Evolutionary conservation across 805 yeast species (phyloP).

Genomic region (Grigorovia yakushimaensis): DNA sequence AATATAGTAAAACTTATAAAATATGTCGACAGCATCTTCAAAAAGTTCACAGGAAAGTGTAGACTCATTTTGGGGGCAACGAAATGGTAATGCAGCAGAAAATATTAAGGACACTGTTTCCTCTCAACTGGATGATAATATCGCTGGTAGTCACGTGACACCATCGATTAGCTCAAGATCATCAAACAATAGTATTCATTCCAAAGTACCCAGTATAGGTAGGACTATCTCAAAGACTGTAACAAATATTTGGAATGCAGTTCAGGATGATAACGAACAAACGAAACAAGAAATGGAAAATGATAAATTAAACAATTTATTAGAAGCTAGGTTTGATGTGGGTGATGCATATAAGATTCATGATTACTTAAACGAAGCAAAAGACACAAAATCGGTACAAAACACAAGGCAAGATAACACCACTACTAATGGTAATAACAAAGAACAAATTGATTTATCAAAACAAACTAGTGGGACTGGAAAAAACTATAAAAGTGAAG

Average conservation of each 20-base stretch:
- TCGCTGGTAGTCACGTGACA: no score
- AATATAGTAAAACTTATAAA: no score
- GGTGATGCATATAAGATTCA: conserved; percentile 25
- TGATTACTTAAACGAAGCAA: conserved; percentile 6
- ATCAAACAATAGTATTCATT: neutral
- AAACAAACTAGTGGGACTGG: no score
- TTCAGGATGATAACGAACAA: conserved; percentile 19
- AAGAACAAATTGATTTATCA: no score
- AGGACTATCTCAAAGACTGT: conserved; percentile 12
- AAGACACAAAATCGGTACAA: no score
- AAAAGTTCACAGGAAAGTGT: neutral
- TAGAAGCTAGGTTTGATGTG: conserved; percentile 20
- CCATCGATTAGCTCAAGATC: no score
- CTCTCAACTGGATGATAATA: no score
- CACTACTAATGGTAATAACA: no score
- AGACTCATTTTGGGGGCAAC: neutral
- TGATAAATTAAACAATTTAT: conserved; percentile 11
- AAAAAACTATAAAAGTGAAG: no score
- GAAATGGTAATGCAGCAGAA: no score
- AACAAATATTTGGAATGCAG: conserved; percentile 13
- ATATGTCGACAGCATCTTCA: no score
- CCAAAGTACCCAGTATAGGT: conserved; percentile 4
- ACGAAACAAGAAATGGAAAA: conserved; percentile 5
- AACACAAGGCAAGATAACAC: no score
- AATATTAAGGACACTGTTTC: neutral